Evolutionary conservation across 1,284 basidiomycete genomes (phyloP), one percentile per base, ranked within the genome.

Genomic region (Afroboletus lepidellus): DNA sequence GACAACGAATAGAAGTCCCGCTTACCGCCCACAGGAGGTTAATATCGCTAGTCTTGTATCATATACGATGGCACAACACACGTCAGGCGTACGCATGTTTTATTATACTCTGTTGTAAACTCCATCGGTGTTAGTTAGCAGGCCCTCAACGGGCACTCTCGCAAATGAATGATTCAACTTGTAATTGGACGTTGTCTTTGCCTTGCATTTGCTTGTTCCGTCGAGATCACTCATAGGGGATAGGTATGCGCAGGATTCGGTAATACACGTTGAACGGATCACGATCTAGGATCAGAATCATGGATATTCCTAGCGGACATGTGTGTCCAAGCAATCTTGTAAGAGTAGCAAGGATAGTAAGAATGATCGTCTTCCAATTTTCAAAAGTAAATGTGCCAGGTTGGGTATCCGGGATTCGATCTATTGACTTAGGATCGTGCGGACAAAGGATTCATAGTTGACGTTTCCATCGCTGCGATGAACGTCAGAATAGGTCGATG

Each of bases 391-490:
- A 23, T 23, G 20, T 7, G 23, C n/a, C 24, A 32, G 23, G n/a
- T 36, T 12, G 9, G 20, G 24, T 20, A 34, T 44, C 20, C 25
- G 32, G 41, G 37, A 30, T 42, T 15, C 21, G 37, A 45, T 23
- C 42, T 64, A 66, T 64, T 66, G 61, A 34, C 53, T 62, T 13
- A 66, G 51, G 33, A 66, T 66, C 4, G 64, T 63, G 49, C 64
- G 61, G 41, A 62, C 61, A 39, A 63, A 63, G 3, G 92, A 93
- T 72, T 96, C 94, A 72, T 98, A 98, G 76, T 98, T 96, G 68
- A 98, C 87, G 21, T 95, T 97, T 25, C 95, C 96, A 69, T 98
- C 95, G 41, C 94, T 97, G 30, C 8, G 46, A 36, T 3, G 20
- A 36, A 36, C 58, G 62, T 65, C 36, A 70, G 34, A 21, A 25